These are phyloP conservation scores for Dendrobium nobile DNA, from an alignment of 106 monocot species.

Conservation along the genomic window DNA sequence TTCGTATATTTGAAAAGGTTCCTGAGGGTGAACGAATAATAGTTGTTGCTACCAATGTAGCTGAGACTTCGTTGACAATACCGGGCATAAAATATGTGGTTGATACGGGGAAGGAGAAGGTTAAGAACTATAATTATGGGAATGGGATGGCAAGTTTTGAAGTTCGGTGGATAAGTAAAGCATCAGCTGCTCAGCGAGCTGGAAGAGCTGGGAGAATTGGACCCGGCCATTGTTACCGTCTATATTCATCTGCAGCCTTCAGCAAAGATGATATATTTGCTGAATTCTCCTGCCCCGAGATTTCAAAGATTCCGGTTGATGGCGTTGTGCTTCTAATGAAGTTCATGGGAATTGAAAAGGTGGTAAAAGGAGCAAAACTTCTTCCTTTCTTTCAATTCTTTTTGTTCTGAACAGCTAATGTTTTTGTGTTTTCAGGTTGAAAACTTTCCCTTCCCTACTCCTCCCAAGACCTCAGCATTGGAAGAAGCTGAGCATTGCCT, in stretches of 20 bases:
- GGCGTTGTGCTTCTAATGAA: constrained; percentile 90
- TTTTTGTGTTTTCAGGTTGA: constrained; percentile 46
- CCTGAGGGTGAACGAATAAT: constrained; percentile 76
- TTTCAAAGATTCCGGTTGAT: constrained; percentile 77
- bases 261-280: constrained; percentile 68
- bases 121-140: constrained; percentile 61
- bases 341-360: constrained; percentile 88
- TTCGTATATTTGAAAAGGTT: constrained; percentile 71
- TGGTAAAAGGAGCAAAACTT: constrained; percentile 5
- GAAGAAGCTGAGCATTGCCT: constrained; percentile 75
- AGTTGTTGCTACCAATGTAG: constrained; percentile 94
- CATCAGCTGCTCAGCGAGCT: constrained; percentile 84
- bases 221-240: constrained; percentile 86
- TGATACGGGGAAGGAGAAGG: constrained; percentile 96
- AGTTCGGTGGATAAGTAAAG: constrained; percentile 94
- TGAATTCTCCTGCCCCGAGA: constrained; percentile 78
- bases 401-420: not conserved
- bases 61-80: constrained; percentile 94
- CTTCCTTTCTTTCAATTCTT: not conserved
- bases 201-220: constrained; percentile 95
- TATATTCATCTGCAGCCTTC: constrained; percentile 86
- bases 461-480: constrained; percentile 54
- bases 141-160: constrained; percentile 73
- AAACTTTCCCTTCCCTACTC: constrained; percentile 96
- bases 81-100: constrained; percentile 98